Conservation (phyloP, 495 filamentous ascomycete species). For the Neurospora pannonica region DNA sequence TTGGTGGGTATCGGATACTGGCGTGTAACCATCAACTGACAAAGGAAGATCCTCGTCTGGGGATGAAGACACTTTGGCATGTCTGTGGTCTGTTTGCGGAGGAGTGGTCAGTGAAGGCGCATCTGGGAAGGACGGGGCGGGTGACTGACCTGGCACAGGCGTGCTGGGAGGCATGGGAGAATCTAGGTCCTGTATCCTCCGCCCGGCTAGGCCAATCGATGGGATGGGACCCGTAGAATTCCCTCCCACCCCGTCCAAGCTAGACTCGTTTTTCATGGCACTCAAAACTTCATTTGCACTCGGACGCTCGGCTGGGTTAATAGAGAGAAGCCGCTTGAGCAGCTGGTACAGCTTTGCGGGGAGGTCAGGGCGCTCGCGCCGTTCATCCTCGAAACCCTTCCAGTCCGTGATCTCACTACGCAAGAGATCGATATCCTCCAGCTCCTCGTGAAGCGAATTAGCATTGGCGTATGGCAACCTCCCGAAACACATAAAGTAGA, state of each 20-base stretch:
- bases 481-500: slow-evolving; percentile 95
- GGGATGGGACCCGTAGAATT: slow-evolving; percentile 23
- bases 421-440: slow-evolving; percentile 84
- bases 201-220: slow-evolving; percentile 33
- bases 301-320: slow-evolving; percentile 68
- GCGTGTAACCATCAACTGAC: slow-evolving; percentile 14
- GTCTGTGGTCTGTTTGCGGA: slow-evolving; percentile 25
- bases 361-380: slow-evolving; percentile 64
- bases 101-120: not conserved
- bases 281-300: slow-evolving; percentile 80
- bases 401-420: slow-evolving; percentile 80
- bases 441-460: slow-evolving; percentile 78
- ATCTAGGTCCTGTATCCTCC: slow-evolving; percentile 47
- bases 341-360: slow-evolving; percentile 80
- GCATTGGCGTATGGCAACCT: slow-evolving; percentile 77
- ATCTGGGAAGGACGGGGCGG: not conserved
- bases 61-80: slow-evolving; percentile 22
- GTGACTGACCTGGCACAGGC: slow-evolving; percentile 30
- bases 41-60: slow-evolving; percentile 22
- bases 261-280: slow-evolving; percentile 62
- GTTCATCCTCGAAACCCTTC: slow-evolving; percentile 74
- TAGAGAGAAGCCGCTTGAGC: slow-evolving; percentile 67
- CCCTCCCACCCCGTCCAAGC: slow-evolving; percentile 27
- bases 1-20: not conserved
- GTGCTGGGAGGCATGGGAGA: slow-evolving; percentile 40